These are phyloP conservation scores for Malassezia psittaci DNA, from an alignment of 1,284 basidiomycete genomes.

Conservation along the genomic window DNA sequence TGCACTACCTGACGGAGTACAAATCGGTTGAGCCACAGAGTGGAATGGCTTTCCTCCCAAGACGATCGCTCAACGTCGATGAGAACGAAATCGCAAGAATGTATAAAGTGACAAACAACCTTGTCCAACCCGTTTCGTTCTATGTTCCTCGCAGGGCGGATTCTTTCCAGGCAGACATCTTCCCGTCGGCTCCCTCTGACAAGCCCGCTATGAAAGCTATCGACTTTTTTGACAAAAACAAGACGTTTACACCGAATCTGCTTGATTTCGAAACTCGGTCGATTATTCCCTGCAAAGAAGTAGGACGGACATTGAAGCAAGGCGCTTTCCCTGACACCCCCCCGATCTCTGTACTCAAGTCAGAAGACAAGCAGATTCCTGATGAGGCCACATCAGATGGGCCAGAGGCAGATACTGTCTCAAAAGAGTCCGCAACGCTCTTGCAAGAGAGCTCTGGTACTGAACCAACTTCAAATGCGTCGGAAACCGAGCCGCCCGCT, in stretches of 20 bases:
- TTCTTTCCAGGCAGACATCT: slow-evolving; percentile 85
- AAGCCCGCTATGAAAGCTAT: slow-evolving; percentile 69
- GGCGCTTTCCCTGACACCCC: too few relatives aligned
- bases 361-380: too few relatives aligned
- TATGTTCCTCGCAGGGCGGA: slow-evolving; percentile 86
- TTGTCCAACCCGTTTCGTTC: slow-evolving; percentile 80
- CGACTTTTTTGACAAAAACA: slow-evolving; percentile 69
- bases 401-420: too few relatives aligned
- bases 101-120: slow-evolving; percentile 70
- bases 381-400: too few relatives aligned
- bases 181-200: slow-evolving; percentile 72
- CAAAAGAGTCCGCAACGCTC: too few relatives aligned
- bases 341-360: too few relatives aligned
- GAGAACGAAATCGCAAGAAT: slow-evolving; percentile 93
- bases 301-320: too few relatives aligned
- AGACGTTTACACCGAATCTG: slow-evolving; percentile 55
- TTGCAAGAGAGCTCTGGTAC: too few relatives aligned
- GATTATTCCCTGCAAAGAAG: not conserved
- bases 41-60: slow-evolving; percentile 89
- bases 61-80: slow-evolving; percentile 71
- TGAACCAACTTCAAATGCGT: too few relatives aligned
- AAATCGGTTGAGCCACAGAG: slow-evolving; percentile 85
- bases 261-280: slow-evolving; percentile 51
- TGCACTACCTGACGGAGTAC: slow-evolving; percentile 61
- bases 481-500: too few relatives aligned